A percentile compares a stretch with the other conserved stretches of the same genome.
These are phyloP conservation scores for Haplographium delicatum DNA, from an alignment of 495 filamentous ascomycete species.

Conservation along the genomic window DNA sequence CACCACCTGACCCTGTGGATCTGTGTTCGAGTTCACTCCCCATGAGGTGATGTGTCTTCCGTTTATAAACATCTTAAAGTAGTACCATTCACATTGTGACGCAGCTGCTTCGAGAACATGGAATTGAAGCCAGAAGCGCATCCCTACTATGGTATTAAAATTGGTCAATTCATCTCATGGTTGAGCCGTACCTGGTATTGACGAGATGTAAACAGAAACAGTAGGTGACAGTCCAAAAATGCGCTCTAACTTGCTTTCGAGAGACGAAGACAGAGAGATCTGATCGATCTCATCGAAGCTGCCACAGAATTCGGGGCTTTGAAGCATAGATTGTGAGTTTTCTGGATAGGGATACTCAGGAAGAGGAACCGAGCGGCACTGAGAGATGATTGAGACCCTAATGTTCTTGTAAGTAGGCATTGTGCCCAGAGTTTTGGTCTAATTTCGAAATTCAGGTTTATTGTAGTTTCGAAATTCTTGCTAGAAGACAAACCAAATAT, in stretches of 20 bases:
- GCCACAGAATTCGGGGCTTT: neutral
- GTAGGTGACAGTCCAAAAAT: constrained; percentile 14
- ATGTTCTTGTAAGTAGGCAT: constrained; percentile 47
- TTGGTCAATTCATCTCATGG: neutral
- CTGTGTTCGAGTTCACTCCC: constrained; percentile 35
- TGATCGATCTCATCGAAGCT: neutral
- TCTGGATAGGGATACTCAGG: constrained; percentile 50
- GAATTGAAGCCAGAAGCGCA: constrained; percentile 42
- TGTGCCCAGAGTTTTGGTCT: constrained; percentile 4
- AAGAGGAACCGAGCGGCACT: constrained; percentile 9
- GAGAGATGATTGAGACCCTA: constrained; percentile 29
- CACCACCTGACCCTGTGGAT: constrained; percentile 31
- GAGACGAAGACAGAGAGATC: neutral
- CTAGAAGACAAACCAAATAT: no score
- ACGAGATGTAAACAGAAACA: constrained; percentile 46
- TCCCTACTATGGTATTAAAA: constrained; percentile 28
- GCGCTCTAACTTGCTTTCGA: constrained; percentile 20
- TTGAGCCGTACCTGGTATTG: constrained; percentile 34
- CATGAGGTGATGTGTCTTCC: constrained; percentile 39
- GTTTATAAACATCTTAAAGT: constrained; percentile 50
- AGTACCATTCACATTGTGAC: constrained; percentile 32
- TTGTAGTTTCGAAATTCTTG: no score
- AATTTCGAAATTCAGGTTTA: no score
- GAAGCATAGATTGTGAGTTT: constrained; percentile 27
- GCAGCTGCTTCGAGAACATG: constrained; percentile 31